Evolutionary conservation across 768 basidiomycete species (phyloP).

Genomic region (Coprinopsis sp.): DNA sequence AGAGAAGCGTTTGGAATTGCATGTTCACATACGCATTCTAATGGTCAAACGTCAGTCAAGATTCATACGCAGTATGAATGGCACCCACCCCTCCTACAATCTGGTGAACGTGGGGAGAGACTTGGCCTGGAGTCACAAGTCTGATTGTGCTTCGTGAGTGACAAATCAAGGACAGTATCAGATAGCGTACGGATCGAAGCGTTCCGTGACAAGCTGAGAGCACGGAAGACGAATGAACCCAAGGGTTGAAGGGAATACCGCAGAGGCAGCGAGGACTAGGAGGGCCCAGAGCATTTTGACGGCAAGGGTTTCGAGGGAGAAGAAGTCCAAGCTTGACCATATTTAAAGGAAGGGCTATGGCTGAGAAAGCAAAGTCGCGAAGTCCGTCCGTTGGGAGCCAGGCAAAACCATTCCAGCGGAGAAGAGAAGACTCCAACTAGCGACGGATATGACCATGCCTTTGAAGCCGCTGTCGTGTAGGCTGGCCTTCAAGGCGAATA

Average conservation of each 20-base stretch:
- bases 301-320: too few relatives aligned
- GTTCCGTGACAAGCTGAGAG: slow-evolving; percentile 8
- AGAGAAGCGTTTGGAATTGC: background rate
- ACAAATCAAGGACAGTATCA: background rate
- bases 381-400: too few relatives aligned
- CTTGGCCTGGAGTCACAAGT: slow-evolving; percentile 6
- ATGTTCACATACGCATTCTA: slow-evolving; percentile 8
- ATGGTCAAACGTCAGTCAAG: background rate
- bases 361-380: too few relatives aligned
- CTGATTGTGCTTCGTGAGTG: background rate
- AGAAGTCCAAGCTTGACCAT: too few relatives aligned
- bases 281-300: background rate
- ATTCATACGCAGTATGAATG: background rate
- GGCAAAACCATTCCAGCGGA: too few relatives aligned
- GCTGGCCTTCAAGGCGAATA: too few relatives aligned
- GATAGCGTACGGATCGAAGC: slow-evolving; percentile 6
- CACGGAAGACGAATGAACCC: slow-evolving; percentile 8
- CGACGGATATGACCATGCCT: too few relatives aligned
- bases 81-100: slow-evolving; percentile 11
- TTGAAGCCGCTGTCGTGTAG: too few relatives aligned
- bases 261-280: background rate
- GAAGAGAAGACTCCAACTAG: too few relatives aligned
- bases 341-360: too few relatives aligned
- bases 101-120: slow-evolving; percentile 9
- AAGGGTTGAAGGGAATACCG: background rate